Evolutionary conservation across 768 basidiomycete genomes (phyloP), one percentile per base, ranked within the genome.

Genomic region (Termitomyces sp.): DNA sequence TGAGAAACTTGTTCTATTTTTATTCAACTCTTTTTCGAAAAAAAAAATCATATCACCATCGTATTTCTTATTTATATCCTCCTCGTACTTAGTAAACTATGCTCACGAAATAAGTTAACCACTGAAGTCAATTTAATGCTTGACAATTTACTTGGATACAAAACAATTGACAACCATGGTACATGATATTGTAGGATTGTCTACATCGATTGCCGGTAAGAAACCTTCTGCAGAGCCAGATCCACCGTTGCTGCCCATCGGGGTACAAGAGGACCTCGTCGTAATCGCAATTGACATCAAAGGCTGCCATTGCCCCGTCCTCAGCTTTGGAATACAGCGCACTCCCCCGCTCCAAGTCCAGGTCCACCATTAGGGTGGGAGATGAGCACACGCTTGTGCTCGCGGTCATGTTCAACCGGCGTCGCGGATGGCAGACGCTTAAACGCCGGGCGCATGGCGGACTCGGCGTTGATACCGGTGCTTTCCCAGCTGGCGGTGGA

Each of bases 371-470:
- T 3, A 34, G 50, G 15, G 22, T 36, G 16, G 7, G 51, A 52
- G 16, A 52, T 27, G 1, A 39, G 16, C 2, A 13, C 36, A 3
- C 52, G 52, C 41, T 53, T 58, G 33, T 22, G 30, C 41, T 49
- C 51, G 31, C 51, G 51, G 8, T 53, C 44, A 9, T 44, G 24
- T 27, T 58, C 57, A 15, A 58, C 42, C 18, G 57, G 57, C 12
- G 57, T 58, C 22, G 37, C 33, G 1, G 57, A 58, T 6, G 57
- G 57, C 9, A 58, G 27, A 3, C 57, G 39, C 20, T 58, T 58
- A n/a, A 58, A 58, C 4, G 50, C 7, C 2, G 50, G 57, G 18
- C 57, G 50, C 36, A 57, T 48, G 11, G 6, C 27, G 3, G 48
- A 6, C 16, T 47, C 55, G 24, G 33, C 22, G 7, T 1, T 12